Evolutionary conservation across 495 filamentous ascomycete genomes (phyloP).

Genomic region (Talaromyces thailandensis): DNA sequence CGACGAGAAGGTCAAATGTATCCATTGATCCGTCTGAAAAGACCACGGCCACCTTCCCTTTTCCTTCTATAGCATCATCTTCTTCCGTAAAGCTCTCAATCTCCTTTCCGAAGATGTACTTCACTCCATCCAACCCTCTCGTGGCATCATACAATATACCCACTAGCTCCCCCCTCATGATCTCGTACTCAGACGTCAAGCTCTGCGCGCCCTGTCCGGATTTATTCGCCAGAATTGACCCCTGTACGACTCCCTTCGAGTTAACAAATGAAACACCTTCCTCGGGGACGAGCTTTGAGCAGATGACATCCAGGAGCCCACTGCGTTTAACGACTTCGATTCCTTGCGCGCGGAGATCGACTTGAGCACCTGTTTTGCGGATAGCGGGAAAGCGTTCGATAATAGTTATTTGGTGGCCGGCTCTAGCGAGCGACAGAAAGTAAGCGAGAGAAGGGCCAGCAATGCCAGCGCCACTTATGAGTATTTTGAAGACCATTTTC

Average conservation of each 20-base stretch:
- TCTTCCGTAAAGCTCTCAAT: too few species aligned
- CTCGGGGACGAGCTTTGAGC: conserved; percentile 16
- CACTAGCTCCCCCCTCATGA: conserved; percentile 37
- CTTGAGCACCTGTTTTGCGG: conserved; percentile 23
- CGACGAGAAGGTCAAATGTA: too few species aligned
- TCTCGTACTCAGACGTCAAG: conserved; percentile 36
- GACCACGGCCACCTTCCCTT: too few species aligned
- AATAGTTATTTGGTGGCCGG: conserved; percentile 25
- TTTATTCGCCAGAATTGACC: conserved; percentile 20
- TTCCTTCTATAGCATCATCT: too few species aligned
- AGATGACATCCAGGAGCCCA: conserved; percentile 25
- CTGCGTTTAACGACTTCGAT: conserved; percentile 26
- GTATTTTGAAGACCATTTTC: conserved; percentile 21
- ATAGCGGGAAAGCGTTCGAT: conserved; percentile 27
- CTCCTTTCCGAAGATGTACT: too few species aligned
- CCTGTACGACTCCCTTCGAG: conserved; percentile 10
- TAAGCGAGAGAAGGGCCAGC: conserved; percentile 28
- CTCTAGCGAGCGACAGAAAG: conserved; percentile 18
- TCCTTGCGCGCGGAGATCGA: conserved; percentile 33
- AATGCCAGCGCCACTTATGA: conserved; percentile 39
- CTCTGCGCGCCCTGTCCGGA: conserved; percentile 17
- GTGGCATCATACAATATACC: conserved; percentile 24
- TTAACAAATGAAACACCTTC: conserved; percentile 27
- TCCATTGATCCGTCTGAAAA: too few species aligned
- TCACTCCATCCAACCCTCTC: too few species aligned